Evolutionary conservation across 2,329 filamentous ascomycete genomes (phyloP).

Genomic region (Epichloe scottii): DNA sequence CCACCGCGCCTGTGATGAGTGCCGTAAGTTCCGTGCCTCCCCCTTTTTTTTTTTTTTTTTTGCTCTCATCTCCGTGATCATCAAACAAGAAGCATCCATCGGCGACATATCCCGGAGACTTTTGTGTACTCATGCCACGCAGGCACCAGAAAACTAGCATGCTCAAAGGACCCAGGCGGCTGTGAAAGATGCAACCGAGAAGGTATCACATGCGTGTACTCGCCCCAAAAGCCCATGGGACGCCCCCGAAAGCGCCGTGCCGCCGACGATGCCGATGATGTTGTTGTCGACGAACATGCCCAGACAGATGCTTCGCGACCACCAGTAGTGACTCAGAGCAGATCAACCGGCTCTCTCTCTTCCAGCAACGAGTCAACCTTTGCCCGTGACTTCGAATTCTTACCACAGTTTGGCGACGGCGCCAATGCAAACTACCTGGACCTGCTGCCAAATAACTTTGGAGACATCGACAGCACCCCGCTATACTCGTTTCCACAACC

Average conservation of each 20-base stretch:
- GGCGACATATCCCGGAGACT: background rate
- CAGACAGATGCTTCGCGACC: background rate
- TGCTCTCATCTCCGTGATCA: no score
- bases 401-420: conserved; percentile 16
- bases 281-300: background rate
- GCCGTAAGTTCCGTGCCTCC: conserved; percentile 34
- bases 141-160: conserved; percentile 53
- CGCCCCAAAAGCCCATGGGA: conserved; percentile 54
- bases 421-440: conserved; percentile 24
- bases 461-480: conserved; percentile 9
- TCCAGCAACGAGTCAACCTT: background rate
- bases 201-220: conserved; percentile 46
- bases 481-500: conserved; percentile 2
- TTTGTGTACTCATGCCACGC: conserved; percentile 8
- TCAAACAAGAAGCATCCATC: background rate
- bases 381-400: conserved; percentile 20
- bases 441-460: conserved; percentile 19
- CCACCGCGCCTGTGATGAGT: conserved; percentile 54
- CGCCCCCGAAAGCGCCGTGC: conserved; percentile 45
- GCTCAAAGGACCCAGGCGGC: conserved; percentile 47
- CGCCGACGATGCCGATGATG: conserved; percentile 14
- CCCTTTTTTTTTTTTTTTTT: background rate
- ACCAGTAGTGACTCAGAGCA: background rate
- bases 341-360: background rate
- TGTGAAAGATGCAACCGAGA: conserved; percentile 48